These are phyloP conservation scores for Paxillus ammoniavirescens DNA, from an alignment of 768 basidiomycete genomes.

Conservation along the genomic window DNA sequence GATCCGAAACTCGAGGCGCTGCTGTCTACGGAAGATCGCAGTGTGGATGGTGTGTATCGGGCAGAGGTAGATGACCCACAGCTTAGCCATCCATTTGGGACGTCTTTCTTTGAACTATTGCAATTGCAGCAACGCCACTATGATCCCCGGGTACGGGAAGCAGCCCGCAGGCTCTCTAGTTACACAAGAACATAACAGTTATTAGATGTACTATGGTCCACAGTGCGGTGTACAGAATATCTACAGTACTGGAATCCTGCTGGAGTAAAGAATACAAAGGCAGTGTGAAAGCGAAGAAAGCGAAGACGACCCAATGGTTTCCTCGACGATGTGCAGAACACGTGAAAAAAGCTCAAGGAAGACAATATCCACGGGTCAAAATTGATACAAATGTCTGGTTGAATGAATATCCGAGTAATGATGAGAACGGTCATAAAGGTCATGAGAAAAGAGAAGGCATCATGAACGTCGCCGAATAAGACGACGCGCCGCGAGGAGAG, in stretches of 20 bases:
- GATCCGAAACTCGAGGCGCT: constrained; percentile 83
- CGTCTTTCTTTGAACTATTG: constrained; percentile 84
- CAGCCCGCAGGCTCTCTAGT: constrained; percentile 57
- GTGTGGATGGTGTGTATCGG: constrained; percentile 80
- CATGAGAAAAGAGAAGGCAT: constrained; percentile 35
- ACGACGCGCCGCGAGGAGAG: constrained; percentile 18
- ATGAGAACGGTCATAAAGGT: constrained; percentile 26
- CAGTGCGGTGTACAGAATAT: constrained; percentile 29
- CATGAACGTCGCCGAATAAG: constrained; percentile 30
- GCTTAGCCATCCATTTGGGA: constrained; percentile 75
- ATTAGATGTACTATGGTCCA: constrained; percentile 28
- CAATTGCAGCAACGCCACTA: constrained; percentile 58
- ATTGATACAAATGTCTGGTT: constrained; percentile 22
- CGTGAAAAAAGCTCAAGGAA: constrained; percentile 22
- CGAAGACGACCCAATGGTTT: constrained; percentile 14
- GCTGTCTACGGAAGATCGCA: constrained; percentile 83
- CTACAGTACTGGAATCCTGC: constrained; percentile 28
- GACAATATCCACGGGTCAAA: constrained; percentile 29
- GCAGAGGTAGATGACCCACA: constrained; percentile 89
- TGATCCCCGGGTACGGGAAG: constrained; percentile 66
- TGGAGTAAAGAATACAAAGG: constrained; percentile 20
- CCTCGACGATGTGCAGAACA: constrained; percentile 10
- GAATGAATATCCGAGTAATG: constrained; percentile 18
- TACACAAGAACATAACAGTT: constrained; percentile 37
- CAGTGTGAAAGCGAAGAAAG: constrained; percentile 16